Evolutionary conservation across 257 asterid species (phyloP), one percentile per base, ranked within the genome.

Genomic region (Pogostemon cablin): DNA sequence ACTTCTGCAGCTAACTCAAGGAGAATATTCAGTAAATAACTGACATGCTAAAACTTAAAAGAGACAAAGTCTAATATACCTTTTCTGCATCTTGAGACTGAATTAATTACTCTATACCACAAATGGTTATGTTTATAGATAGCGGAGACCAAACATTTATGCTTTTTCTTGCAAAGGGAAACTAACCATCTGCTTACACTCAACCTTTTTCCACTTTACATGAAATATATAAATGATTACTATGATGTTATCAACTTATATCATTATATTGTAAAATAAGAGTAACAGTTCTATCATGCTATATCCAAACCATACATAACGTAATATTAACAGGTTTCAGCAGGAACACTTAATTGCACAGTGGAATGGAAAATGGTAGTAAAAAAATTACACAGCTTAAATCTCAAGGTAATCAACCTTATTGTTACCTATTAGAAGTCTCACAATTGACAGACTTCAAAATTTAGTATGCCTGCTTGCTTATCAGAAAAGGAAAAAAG

Each of bases 151-250:
- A 12, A 61, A 12, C 32, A 6, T n/a, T 2, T 3, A 3, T 15
- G 8, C 39, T 10, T 67, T 55, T 15, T 34, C 4, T 10, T 39
- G 10, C 43, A 48, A 9, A 8, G 48, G n/a, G 25, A 20, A 12
- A 39, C 4, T 43, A 43, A 44, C 32, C 50, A 54, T 49, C 42
- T 67, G 72, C 7, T 35, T n/a, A 37, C 57, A 32, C 52, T 62
- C 7, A 25, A 35, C 3, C 46, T 58, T 10, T 57, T 60, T 47
- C 65, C 57, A 56, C 32, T 69, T 34, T 7, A 6, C 9, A 57
- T 6, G 37, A 15, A 37, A 69, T 3, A 20, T 17, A 39, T 47
- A 35, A 11, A 8, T 3, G n/a, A 50, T 15, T n/a, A 49, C n/a
- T 0, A 65, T 15, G 50, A 49, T 4, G 47, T 10, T 6, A 35